Conservation (phyloP, 179 eudicot species). For the Patellifolia procumbens region DNA sequence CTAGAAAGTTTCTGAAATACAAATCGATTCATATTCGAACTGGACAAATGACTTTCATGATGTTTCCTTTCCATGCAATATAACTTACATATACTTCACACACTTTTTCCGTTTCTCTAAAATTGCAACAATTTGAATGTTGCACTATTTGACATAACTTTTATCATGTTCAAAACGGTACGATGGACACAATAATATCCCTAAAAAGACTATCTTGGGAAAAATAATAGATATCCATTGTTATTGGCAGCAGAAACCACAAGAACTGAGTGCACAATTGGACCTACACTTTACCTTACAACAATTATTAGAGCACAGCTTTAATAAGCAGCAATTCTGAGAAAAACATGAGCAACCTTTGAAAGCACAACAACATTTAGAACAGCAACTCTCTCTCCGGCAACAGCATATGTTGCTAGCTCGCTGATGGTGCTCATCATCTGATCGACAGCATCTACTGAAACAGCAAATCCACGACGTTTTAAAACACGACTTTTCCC, state of each 20-base stretch:
- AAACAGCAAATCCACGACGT: slow-evolving; percentile 33
- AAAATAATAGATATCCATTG: not conserved
- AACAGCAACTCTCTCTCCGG: slow-evolving; percentile 17
- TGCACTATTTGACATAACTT: no score
- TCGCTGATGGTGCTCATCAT: not conserved
- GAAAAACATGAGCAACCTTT: slow-evolving; percentile 22
- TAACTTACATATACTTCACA: no score
- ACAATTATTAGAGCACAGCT: slow-evolving; percentile 27
- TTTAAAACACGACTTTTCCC: slow-evolving; percentile 21
- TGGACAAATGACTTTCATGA: no score
- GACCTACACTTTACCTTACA: slow-evolving; percentile 29
- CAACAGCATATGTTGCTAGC: slow-evolving; percentile 17
- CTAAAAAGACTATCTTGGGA: not conserved
- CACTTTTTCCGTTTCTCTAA: no score
- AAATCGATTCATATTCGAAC: no score
- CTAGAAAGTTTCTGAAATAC: no score
- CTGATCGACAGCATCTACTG: slow-evolving; percentile 35
- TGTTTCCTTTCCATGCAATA: no score
- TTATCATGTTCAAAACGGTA: no score
- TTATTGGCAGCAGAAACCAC: slow-evolving; percentile 19
- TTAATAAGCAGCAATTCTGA: slow-evolving; percentile 25
- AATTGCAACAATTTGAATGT: no score
- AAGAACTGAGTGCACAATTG: slow-evolving; percentile 19
- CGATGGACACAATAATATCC: not conserved
- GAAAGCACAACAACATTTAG: slow-evolving; percentile 20